Conservation (phyloP, 306 rosid genomes). For the Elaeagnus macrophylla region DNA sequence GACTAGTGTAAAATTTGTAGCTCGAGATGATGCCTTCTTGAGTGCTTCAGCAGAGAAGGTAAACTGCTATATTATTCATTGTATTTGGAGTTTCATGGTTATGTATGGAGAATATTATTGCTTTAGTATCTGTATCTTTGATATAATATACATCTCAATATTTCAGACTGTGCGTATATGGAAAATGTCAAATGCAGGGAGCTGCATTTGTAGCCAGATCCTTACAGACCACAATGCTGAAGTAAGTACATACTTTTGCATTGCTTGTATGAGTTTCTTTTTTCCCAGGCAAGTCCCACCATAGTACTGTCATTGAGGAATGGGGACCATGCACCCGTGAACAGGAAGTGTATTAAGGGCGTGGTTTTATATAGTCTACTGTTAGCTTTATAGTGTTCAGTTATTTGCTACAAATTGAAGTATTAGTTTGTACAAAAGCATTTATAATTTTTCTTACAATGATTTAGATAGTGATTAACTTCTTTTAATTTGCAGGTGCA, state of each 20-base stretch:
- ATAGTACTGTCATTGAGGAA: too few relatives aligned
- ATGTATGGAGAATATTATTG: not conserved
- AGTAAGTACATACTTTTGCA: conserved; percentile 31
- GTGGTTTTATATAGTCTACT: too few relatives aligned
- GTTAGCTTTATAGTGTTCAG: too few relatives aligned
- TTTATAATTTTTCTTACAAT: not conserved
- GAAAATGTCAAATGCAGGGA: conserved; percentile 78
- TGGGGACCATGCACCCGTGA: not conserved
- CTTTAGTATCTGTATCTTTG: not conserved
- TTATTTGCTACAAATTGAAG: too few relatives aligned
- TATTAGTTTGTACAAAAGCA: not conserved
- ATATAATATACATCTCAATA: conserved; percentile 8
- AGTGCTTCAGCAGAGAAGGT: conserved; percentile 94
- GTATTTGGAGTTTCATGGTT: too few relatives aligned
- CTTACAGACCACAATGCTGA: conserved; percentile 84
- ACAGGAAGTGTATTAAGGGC: not conserved
- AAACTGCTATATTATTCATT: not conserved
- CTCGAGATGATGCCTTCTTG: conserved; percentile 56
- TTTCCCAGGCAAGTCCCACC: not conserved
- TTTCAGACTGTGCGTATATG: conserved; percentile 89
- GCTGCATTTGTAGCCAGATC: conserved; percentile 61
- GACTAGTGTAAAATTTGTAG: conserved; percentile 78
- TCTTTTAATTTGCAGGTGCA: conserved; percentile 53
- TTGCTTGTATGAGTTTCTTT: too few relatives aligned
- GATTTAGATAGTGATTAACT: not conserved